Conservation (phyloP, 164 flowering plant genomes). For the Cinnamomum micranthum region DNA sequence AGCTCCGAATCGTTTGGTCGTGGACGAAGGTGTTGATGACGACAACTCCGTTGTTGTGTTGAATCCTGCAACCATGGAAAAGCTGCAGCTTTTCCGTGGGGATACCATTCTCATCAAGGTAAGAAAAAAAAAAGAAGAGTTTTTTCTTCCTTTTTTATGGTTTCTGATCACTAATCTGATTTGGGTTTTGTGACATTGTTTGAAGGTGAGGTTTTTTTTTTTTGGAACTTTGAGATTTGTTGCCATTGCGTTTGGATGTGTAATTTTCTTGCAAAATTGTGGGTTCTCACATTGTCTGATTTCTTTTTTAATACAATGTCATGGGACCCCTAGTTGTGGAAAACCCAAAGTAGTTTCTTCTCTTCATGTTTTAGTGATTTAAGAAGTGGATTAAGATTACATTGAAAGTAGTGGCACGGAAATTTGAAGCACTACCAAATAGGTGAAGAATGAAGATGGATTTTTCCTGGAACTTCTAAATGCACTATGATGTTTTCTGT, state of each 20-base stretch:
- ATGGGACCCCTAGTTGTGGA: too few relatives aligned
- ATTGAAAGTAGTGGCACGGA: too few relatives aligned
- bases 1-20: slow-evolving; percentile 71
- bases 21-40: slow-evolving; percentile 75
- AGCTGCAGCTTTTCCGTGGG: slow-evolving; percentile 80
- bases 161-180: background rate
- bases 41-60: slow-evolving; percentile 81
- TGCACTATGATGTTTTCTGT: too few relatives aligned
- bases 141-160: background rate
- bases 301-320: too few relatives aligned
- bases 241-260: background rate
- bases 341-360: too few relatives aligned
- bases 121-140: background rate
- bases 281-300: too few relatives aligned
- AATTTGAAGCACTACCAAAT: too few relatives aligned
- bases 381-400: too few relatives aligned
- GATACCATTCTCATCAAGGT: slow-evolving; percentile 82
- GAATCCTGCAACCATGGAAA: slow-evolving; percentile 78
- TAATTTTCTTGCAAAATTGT: too few relatives aligned
- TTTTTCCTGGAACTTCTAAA: too few relatives aligned
- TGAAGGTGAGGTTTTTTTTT: background rate
- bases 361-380: too few relatives aligned
- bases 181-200: background rate
- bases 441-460: too few relatives aligned
- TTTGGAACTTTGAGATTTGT: background rate